Evolutionary conservation across 1,139 yeast species (phyloP), one percentile per base, ranked within the genome.

Genomic region (Lodderomyces jiufengensis): DNA sequence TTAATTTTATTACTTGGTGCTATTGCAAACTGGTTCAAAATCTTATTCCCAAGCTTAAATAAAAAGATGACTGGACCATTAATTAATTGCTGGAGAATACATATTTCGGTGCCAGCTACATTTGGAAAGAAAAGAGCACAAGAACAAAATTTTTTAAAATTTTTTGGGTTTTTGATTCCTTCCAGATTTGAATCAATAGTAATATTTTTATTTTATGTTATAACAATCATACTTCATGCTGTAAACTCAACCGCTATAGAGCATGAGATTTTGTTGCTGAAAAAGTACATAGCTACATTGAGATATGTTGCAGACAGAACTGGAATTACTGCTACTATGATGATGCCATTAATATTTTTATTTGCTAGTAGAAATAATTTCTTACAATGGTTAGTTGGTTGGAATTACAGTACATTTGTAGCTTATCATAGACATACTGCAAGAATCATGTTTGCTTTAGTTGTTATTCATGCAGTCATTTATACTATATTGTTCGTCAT

Each of bases 361-460:
- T 64, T 66, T 47, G 72, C 70, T 18, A 73, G 73, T 2, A 52
- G 73, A 34, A 67, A 67, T 45, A 67, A 67, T 46, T 59, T 67
- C 37, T 52, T 66, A 39, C 68, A 59, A 41, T 66, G 70, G 69
- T 24, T 62, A 11, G 63, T 71, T 2, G 58, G 67, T 11, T 59
- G 66, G 63, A 51, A 58, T 36, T 67, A 51, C 45, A 54, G 65
- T 26, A 57, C 68, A 10, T 66, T 59, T 47, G 49, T 65, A 30
- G 43, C 59, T 8, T 65, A 51, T 41, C 73, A 68, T 41, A 54
- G 66, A 38, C 67, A 70, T 68, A 48, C 61, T 7, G 62, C 67
- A 2, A 55, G 73, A 39, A 52, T 52, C 15, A 58, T 53, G 29
- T 54, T 60, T 39, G 37, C 48, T 18, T 56, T 57, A 34, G 53